phyloP scores from a whole-genome alignment of 495 filamentous ascomycete genomes.

The Cercophora scortea region DNA sequence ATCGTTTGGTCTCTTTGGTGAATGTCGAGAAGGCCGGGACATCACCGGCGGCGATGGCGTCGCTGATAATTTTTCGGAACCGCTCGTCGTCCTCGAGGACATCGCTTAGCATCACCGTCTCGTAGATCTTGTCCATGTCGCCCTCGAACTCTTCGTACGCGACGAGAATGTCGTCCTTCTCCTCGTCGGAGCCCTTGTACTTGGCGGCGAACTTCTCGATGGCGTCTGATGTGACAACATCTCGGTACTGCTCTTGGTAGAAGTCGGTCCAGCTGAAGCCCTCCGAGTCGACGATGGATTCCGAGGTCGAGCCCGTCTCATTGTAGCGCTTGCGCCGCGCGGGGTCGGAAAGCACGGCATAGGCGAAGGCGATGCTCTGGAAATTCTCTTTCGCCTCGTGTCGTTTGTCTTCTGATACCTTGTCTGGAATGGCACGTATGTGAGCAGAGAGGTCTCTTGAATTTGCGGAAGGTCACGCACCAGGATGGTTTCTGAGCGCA shows the following conservation, averaged over 20 bases:
- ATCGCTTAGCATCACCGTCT: constrained; percentile 76
- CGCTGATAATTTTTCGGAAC: constrained; percentile 70
- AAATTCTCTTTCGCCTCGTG: constrained; percentile 68
- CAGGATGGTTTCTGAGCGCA: constrained; percentile 80
- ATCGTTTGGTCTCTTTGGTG: constrained; percentile 58
- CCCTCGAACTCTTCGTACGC: constrained; percentile 66
- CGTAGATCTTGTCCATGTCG: constrained; percentile 67
- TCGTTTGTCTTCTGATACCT: constrained; percentile 56
- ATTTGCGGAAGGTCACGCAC: too few relatives aligned
- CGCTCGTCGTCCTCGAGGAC: constrained; percentile 80
- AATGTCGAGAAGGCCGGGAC: constrained; percentile 62
- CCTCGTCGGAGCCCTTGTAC: constrained; percentile 86
- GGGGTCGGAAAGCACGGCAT: constrained; percentile 80
- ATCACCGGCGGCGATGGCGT: constrained; percentile 62
- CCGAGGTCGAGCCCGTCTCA: constrained; percentile 75
- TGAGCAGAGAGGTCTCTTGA: too few relatives aligned
- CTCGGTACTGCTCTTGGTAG: constrained; percentile 72
- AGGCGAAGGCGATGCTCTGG: constrained; percentile 87
- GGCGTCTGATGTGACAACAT: constrained; percentile 57
- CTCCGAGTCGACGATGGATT: constrained; percentile 58
- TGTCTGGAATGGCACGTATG: constrained; percentile 41
- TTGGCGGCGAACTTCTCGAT: constrained; percentile 63
- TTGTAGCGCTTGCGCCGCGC: constrained; percentile 77
- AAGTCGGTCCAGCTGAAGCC: constrained; percentile 88
- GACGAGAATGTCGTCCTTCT: constrained; percentile 64